A percentile compares a stretch with the other conserved stretches of the same genome.
These are phyloP conservation scores for Emydomyces testavorans DNA, from an alignment of 2,329 filamentous ascomycete species.

Conservation along the genomic window DNA sequence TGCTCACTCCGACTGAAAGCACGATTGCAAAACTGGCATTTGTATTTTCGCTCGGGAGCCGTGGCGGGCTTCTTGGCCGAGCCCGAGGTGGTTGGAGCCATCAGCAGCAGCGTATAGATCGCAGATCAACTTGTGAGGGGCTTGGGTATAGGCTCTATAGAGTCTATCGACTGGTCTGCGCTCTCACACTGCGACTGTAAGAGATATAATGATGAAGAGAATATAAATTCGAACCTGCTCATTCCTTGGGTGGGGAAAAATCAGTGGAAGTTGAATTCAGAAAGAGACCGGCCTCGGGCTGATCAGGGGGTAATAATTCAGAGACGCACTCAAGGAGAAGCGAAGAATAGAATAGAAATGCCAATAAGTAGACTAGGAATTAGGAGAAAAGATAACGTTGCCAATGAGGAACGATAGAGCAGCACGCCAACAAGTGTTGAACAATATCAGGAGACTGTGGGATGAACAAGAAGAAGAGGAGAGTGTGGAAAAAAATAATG, in stretches of 20 bases:
- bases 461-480: conserved; percentile 16
- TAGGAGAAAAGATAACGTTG: neutral
- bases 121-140: neutral
- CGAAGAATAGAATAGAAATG: conserved; percentile 10
- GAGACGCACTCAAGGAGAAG: conserved; percentile 10
- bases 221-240: conserved; percentile 33
- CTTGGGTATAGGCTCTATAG: conserved; percentile 18
- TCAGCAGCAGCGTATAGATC: conserved; percentile 15
- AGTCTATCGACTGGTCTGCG: conserved; percentile 32
- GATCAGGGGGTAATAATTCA: conserved; percentile 18
- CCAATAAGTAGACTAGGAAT: neutral
- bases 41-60: conserved; percentile 94
- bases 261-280: conserved; percentile 17
- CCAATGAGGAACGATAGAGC: conserved; percentile 8
- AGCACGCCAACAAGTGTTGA: conserved; percentile 19
- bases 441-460: conserved; percentile 17
- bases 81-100: conserved; percentile 43
- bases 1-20: conserved; percentile 97
- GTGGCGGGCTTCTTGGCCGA: conserved; percentile 69
- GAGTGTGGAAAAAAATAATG: conserved; percentile 17
- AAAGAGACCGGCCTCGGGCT: conserved; percentile 33
- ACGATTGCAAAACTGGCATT: conserved; percentile 96
- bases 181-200: conserved; percentile 35
- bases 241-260: conserved; percentile 30
- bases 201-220: conserved; percentile 30